Evolutionary conservation across 106 monocot genomes (phyloP).

Genomic region (Vanilla planifolia): DNA sequence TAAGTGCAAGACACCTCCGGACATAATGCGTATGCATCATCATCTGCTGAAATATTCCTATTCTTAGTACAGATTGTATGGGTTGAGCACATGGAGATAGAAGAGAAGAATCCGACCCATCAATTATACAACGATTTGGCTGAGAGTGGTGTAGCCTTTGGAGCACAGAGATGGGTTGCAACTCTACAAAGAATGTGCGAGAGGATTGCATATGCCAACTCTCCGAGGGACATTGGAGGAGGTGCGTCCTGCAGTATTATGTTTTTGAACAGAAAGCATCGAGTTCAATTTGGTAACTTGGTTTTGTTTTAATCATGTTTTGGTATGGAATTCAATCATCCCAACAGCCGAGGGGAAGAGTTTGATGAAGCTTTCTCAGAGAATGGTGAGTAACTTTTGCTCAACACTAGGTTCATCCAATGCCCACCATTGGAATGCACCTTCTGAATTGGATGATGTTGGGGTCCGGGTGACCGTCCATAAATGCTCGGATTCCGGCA

Average conservation of each 20-base stretch:
- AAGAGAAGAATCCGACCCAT: constrained; percentile 28
- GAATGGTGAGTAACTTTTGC: constrained; percentile 62
- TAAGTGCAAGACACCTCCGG: not conserved
- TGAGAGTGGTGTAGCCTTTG: constrained; percentile 52
- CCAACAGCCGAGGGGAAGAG: constrained; percentile 45
- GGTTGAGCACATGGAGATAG: constrained; percentile 62
- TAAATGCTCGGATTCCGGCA: constrained; percentile 28
- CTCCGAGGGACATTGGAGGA: constrained; percentile 35
- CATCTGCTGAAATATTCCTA: not conserved
- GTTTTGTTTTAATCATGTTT: no score
- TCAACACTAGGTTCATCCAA: constrained; percentile 33
- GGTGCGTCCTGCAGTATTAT: constrained; percentile 14
- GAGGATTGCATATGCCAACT: constrained; percentile 27
- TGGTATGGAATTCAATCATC: constrained; percentile 19
- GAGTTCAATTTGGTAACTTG: no score
- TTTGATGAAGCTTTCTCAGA: constrained; percentile 71
- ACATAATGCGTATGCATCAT: not conserved
- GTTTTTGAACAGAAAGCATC: no score
- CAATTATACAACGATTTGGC: constrained; percentile 41
- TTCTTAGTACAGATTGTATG: constrained; percentile 15
- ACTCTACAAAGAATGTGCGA: constrained; percentile 54
- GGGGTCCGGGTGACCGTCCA: constrained; percentile 44
- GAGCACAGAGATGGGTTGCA: constrained; percentile 48
- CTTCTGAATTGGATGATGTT: constrained; percentile 37
- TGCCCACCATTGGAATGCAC: constrained; percentile 38